These are phyloP conservation scores for Capronia americana DNA, from an alignment of 2,329 filamentous ascomycete genomes.

Conservation along the genomic window DNA sequence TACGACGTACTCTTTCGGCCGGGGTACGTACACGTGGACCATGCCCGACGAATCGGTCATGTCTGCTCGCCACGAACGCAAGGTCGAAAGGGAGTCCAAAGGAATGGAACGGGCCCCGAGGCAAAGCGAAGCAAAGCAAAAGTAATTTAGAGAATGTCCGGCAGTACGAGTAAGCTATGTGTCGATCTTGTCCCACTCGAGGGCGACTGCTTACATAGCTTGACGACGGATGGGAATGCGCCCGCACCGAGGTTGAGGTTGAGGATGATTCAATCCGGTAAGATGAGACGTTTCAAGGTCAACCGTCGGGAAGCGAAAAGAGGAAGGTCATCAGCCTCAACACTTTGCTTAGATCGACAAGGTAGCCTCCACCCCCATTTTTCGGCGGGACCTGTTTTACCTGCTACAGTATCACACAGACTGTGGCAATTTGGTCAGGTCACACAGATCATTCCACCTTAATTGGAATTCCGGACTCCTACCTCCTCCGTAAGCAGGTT, in stretches of 20 bases:
- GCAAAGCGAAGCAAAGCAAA: too few species aligned
- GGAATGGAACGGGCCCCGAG: too few species aligned
- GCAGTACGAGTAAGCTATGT: too few species aligned
- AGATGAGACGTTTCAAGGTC: neutral
- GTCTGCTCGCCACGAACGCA: too few species aligned
- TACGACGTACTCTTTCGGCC: too few species aligned
- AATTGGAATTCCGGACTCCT: neutral
- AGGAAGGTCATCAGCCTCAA: slow-evolving; percentile 2
- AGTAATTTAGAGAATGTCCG: neutral
- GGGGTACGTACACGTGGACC: too few species aligned
- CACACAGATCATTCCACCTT: neutral
- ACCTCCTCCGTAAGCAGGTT: neutral
- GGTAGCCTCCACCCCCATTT: neutral
- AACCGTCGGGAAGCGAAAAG: neutral
- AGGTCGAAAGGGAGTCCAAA: too few species aligned
- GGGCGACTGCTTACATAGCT: neutral
- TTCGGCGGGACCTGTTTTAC: neutral
- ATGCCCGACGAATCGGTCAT: too few species aligned
- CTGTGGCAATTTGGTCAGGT: neutral
- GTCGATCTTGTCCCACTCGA: too few species aligned
- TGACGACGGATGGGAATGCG: neutral
- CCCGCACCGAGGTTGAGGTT: neutral
- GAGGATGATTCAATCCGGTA: neutral
- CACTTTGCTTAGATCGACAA: neutral
- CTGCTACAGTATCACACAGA: neutral